A percentile compares a stretch with the other conserved stretches of the same genome.
These are phyloP conservation scores for Pestalotiopsis sp. DNA, from an alignment of 2,329 filamentous ascomycete species.

Conservation along the genomic window DNA sequence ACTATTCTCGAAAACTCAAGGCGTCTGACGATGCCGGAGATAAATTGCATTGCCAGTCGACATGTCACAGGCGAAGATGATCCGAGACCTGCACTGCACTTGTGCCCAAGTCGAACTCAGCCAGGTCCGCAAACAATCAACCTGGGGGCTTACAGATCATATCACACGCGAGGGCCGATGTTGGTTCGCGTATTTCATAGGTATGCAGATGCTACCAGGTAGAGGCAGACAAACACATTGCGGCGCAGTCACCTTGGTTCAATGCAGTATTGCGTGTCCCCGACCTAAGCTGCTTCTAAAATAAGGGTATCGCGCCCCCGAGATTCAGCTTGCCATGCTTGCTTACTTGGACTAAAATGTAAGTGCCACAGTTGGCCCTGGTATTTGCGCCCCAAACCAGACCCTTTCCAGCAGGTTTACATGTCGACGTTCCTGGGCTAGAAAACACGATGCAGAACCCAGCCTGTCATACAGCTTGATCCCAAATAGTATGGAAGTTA, in stretches of 20 bases:
- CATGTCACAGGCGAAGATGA: too few species aligned
- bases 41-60: too few species aligned
- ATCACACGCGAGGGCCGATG: not conserved
- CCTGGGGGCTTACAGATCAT: not conserved
- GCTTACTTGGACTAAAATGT: not conserved
- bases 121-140: too few species aligned
- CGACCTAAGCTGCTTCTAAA: constrained; percentile 8
- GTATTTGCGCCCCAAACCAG: not conserved
- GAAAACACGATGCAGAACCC: not conserved
- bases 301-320: not conserved
- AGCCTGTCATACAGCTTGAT: not conserved
- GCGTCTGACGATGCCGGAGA: too few species aligned
- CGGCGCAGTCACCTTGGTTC: constrained; percentile 1
- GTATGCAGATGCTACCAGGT: not conserved
- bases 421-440: not conserved
- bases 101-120: too few species aligned
- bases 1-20: too few species aligned
- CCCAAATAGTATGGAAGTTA: not conserved
- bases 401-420: not conserved
- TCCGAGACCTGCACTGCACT: too few species aligned
- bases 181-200: not conserved
- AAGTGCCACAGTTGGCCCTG: not conserved
- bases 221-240: not conserved
- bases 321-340: not conserved
- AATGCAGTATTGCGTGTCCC: constrained; percentile 9